These are phyloP conservation scores for Dactylorhiza incarnata DNA, from an alignment of 106 monocot species.

Conservation along the genomic window DNA sequence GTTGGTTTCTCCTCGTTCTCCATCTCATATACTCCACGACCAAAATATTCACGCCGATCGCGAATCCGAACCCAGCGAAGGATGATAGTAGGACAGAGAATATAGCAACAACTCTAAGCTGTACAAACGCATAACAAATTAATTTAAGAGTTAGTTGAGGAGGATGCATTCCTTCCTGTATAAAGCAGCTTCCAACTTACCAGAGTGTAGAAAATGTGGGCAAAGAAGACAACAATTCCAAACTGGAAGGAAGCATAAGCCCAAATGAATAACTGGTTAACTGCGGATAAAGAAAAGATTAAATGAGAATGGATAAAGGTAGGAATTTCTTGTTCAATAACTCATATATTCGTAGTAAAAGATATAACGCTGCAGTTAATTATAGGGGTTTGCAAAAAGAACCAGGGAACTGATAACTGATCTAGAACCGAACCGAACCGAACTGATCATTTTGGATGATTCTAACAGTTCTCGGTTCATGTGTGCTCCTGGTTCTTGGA, in stretches of 20 bases:
- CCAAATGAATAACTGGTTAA: constrained; percentile 75
- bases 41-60: constrained; percentile 68
- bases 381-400: neutral
- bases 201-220: constrained; percentile 85
- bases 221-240: constrained; percentile 85
- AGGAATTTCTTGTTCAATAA: neutral
- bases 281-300: constrained; percentile 24
- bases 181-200: constrained; percentile 24
- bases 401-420: too few relatives aligned
- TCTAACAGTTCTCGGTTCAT: too few relatives aligned
- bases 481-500: too few relatives aligned
- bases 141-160: neutral
- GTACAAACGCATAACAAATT: constrained; percentile 10
- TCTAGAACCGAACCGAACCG: too few relatives aligned
- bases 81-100: constrained; percentile 83
- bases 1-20: constrained; percentile 48
- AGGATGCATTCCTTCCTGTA: neutral
- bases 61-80: constrained; percentile 86
- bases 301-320: neutral
- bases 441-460: too few relatives aligned
- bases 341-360: neutral
- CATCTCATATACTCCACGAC: constrained; percentile 72
- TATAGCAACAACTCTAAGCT: constrained; percentile 60
- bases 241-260: constrained; percentile 94
- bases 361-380: neutral